Evolutionary conservation across 768 basidiomycete species (phyloP).

Genomic region (Leccinum barrowsii): DNA sequence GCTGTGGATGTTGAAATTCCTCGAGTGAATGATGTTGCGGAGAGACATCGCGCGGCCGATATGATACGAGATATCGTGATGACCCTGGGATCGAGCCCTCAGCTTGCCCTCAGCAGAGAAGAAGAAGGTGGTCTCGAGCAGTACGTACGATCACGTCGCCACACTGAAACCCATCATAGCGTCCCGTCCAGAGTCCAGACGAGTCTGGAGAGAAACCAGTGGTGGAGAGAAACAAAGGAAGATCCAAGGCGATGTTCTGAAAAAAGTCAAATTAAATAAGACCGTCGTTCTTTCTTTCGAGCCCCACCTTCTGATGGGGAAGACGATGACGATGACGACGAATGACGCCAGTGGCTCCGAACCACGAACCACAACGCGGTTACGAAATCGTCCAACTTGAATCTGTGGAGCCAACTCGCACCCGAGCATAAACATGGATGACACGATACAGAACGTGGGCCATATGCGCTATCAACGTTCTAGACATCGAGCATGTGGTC

Average conservation of each 20-base stretch:
- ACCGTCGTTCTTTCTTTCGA: neutral
- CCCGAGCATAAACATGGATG: neutral
- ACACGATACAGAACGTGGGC: neutral
- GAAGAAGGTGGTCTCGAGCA: neutral
- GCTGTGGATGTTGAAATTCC: neutral
- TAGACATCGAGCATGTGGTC: neutral
- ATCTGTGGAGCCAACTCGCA: neutral
- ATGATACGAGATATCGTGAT: neutral
- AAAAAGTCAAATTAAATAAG: neutral
- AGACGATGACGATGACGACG: neutral
- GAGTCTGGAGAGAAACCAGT: neutral
- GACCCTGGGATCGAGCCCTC: neutral
- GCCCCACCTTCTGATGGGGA: neutral
- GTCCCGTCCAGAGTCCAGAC: neutral
- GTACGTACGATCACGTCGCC: neutral
- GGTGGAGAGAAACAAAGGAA: neutral
- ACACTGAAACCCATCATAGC: neutral
- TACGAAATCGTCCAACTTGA: neutral
- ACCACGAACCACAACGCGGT: neutral
- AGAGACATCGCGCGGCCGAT: neutral
- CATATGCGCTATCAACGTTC: neutral
- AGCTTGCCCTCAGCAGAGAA: neutral
- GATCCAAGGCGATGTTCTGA: neutral
- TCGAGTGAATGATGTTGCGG: neutral
- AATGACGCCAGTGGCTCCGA: neutral